phyloP scores from a whole-genome alignment of 208 protist genomes.

The Crithidia expoeki region DNA sequence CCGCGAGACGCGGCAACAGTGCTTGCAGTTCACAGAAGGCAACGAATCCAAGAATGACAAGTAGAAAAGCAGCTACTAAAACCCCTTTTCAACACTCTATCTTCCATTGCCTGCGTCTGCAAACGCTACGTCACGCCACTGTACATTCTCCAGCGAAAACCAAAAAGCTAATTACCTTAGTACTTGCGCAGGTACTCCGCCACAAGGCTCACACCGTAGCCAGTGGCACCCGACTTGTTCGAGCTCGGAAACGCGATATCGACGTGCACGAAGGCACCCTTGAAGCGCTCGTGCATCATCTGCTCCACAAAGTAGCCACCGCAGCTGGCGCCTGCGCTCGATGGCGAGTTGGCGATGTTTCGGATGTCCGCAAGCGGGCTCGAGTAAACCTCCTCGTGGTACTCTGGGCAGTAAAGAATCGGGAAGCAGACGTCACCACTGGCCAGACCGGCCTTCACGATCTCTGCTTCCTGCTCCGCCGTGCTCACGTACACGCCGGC shows the following conservation, averaged over 20 bases:
- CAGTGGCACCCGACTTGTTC: conserved; percentile 62
- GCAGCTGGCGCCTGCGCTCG: conserved; percentile 73
- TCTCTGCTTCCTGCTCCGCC: conserved; percentile 49
- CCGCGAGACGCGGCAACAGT: too few relatives aligned
- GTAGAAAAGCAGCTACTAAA: too few relatives aligned
- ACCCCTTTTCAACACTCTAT: too few relatives aligned
- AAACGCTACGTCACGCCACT: too few relatives aligned
- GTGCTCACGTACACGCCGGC: conserved; percentile 82
- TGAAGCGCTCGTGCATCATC: conserved; percentile 66
- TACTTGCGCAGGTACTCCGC: conserved; percentile 55
- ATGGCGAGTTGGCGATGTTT: conserved; percentile 62
- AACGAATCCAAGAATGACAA: too few relatives aligned
- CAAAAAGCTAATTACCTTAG: too few relatives aligned
- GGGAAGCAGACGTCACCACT: conserved; percentile 83
- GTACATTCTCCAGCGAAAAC: too few relatives aligned
- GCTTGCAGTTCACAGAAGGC: too few relatives aligned
- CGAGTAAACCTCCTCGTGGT: conserved; percentile 66
- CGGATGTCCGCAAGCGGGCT: conserved; percentile 72
- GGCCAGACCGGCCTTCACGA: conserved; percentile 53
- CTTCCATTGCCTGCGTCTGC: too few relatives aligned
- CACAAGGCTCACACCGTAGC: conserved; percentile 78
- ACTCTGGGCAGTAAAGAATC: conserved; percentile 89
- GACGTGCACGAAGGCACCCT: conserved; percentile 77
- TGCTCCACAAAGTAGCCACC: conserved; percentile 82
- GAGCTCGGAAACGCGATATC: conserved; percentile 86